These are phyloP conservation scores for Aureobasidium sp. DNA, from an alignment of 2,329 filamentous ascomycete species.

Conservation along the genomic window DNA sequence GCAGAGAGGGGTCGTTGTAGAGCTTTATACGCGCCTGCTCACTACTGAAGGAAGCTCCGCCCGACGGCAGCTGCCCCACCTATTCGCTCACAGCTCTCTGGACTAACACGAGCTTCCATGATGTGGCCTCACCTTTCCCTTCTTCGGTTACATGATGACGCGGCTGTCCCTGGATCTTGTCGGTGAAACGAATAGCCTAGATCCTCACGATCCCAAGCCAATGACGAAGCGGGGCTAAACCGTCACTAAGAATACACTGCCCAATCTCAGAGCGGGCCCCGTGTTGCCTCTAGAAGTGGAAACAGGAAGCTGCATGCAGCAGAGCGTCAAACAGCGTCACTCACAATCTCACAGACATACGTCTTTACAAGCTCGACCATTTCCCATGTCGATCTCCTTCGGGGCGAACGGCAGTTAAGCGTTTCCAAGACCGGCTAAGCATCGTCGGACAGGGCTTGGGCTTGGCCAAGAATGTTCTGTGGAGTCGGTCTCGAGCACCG, in stretches of 20 bases:
- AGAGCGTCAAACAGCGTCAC: not conserved
- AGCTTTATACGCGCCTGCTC: not conserved
- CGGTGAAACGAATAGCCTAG: conserved; percentile 8
- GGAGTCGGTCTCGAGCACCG: not conserved
- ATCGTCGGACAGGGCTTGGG: too few relatives aligned
- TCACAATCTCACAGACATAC: not conserved
- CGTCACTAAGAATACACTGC: not conserved
- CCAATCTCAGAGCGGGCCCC: not conserved
- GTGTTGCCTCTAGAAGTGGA: not conserved
- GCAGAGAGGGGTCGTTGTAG: conserved; percentile 8
- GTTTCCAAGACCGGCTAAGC: too few relatives aligned
- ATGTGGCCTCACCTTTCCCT: not conserved
- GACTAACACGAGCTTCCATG: not conserved
- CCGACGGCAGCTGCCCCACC: conserved; percentile 1
- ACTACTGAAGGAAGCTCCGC: not conserved
- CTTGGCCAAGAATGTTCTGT: not conserved
- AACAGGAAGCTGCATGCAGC: not conserved
- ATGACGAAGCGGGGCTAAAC: not conserved
- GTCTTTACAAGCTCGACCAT: too few relatives aligned
- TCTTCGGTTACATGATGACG: not conserved
- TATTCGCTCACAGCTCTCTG: not conserved
- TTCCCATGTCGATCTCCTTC: too few relatives aligned
- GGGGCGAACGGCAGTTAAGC: too few relatives aligned
- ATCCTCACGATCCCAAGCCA: not conserved
- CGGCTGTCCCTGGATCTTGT: not conserved